Percentiles rank a stretch among this genome's conserved stretches.
phyloP scores from a whole-genome alignment of 2,329 filamentous ascomycete species.

The Esteya vermicola region DNA sequence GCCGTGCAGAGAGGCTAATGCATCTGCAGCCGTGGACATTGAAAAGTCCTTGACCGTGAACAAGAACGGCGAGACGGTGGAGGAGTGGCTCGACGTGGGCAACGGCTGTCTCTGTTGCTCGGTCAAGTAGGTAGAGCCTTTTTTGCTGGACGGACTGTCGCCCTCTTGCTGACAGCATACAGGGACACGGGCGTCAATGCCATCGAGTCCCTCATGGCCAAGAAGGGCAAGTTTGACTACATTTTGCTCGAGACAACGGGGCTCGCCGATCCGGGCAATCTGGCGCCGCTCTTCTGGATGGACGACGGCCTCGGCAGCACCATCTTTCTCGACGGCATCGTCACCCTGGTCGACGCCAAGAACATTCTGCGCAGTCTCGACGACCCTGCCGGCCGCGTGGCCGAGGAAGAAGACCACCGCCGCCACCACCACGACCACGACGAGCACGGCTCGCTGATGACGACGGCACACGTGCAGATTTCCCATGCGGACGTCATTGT shows the following conservation, averaged over 20 bases:
- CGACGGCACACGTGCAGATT: constrained; percentile 89
- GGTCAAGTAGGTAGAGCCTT: constrained; percentile 59
- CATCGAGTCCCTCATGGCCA: constrained; percentile 91
- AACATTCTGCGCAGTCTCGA: constrained; percentile 77
- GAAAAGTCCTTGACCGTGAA: constrained; percentile 91
- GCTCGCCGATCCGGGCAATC: constrained; percentile 85
- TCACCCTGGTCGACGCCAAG: constrained; percentile 89
- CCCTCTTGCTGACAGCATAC: neutral
- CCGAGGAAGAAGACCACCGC: constrained; percentile 31
- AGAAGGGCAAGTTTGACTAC: constrained; percentile 89
- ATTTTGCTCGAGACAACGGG: constrained; percentile 95
- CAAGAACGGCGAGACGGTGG: constrained; percentile 65
- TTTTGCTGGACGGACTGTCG: neutral
- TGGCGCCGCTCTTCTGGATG: constrained; percentile 94
- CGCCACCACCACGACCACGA: constrained; percentile 37
- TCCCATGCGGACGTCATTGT: constrained; percentile 93
- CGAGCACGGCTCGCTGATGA: constrained; percentile 55
- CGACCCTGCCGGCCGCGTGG: constrained; percentile 44
- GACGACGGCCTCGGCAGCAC: constrained; percentile 90
- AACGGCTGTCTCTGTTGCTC: constrained; percentile 98
- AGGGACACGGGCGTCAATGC: constrained; percentile 88
- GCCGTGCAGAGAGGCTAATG: neutral
- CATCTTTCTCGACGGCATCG: constrained; percentile 93
- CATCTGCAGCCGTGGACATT: constrained; percentile 64
- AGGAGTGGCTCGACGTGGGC: constrained; percentile 90